Evolutionary conservation across 2,329 filamentous ascomycete species (phyloP), one percentile per base, ranked within the genome.

Genomic region (Trichoderma atrobrunneum): DNA sequence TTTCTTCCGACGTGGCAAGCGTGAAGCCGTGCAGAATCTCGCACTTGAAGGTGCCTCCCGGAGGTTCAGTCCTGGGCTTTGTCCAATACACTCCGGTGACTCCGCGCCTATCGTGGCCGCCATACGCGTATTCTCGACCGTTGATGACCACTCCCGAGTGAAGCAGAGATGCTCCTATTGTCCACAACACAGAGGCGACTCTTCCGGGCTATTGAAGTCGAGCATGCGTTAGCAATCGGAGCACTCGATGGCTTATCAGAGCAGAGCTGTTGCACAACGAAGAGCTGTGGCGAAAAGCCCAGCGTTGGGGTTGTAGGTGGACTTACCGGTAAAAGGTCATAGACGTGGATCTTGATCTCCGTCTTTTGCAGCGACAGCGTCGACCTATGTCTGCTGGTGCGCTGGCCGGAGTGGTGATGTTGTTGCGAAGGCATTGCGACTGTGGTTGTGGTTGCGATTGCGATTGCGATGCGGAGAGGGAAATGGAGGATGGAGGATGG

Each of bases 1-100:
- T 91, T 80, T 96, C 93, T 71, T 87, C 83, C 26, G 88, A 85
- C 3, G 90, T 86, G 28, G 88, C 88, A 73, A 94, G 88, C 7
- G 92, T 93, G 81, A 94, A 93, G 73, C 93, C 93, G 75, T 95
- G 93, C 14, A 96, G 85, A 66, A 96, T 89, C 77, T 92, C 90
- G 79, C 87, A 89, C 77, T 88, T 88, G 82, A 94, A 95, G 1
- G 91, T 93, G 59, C 92, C 93, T 36, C 93, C 93, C 0, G 93
- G 92, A 0, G 93, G 93, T 63, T 91, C 89, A 36, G 89, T 87
- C 75, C 86, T 87, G 1, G 93, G 93, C 74, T 86, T 90, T 18
- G 93, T 95, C 90, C 90, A 94, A 83, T 96, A 97, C 10, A 97
- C 93, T 63, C 93, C 93, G 5, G 92, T 95, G 71, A 91, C 81